These are phyloP conservation scores for Alternaria ventricosa DNA, from an alignment of 2,329 filamentous ascomycete species.

Conservation along the genomic window DNA sequence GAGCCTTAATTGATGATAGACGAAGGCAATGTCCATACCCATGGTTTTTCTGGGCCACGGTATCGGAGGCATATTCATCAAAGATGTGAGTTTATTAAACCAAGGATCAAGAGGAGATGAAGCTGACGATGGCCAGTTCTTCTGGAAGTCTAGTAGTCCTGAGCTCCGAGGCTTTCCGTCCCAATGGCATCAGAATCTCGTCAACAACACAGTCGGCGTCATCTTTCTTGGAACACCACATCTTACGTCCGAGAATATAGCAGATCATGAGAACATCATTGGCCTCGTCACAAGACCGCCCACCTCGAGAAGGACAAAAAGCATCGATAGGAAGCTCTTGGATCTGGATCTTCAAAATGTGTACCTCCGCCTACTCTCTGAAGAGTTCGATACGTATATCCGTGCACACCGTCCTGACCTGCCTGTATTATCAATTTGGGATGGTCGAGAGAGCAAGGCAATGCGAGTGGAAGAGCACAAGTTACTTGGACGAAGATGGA, in stretches of 20 bases:
- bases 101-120: not conserved
- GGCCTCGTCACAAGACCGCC: not conserved
- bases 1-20: too few species aligned
- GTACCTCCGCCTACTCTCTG: fast-evolving
- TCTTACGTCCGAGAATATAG: not conserved
- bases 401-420: not conserved
- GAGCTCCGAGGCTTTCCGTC: not conserved
- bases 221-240: not conserved
- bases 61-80: not conserved
- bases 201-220: not conserved
- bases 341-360: fast-evolving
- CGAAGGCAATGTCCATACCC: not conserved
- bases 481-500: not conserved
- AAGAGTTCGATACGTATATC: not conserved
- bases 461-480: not conserved
- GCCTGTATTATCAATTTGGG: not conserved
- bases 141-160: not conserved
- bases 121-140: not conserved
- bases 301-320: not conserved
- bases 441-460: not conserved
- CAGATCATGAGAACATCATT: not conserved
- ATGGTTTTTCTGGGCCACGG: not conserved
- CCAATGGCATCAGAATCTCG: not conserved
- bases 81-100: not conserved
- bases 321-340: not conserved